phyloP scores from a whole-genome alignment of 495 filamentous ascomycete genomes.

The Bathelium albidoporum region DNA sequence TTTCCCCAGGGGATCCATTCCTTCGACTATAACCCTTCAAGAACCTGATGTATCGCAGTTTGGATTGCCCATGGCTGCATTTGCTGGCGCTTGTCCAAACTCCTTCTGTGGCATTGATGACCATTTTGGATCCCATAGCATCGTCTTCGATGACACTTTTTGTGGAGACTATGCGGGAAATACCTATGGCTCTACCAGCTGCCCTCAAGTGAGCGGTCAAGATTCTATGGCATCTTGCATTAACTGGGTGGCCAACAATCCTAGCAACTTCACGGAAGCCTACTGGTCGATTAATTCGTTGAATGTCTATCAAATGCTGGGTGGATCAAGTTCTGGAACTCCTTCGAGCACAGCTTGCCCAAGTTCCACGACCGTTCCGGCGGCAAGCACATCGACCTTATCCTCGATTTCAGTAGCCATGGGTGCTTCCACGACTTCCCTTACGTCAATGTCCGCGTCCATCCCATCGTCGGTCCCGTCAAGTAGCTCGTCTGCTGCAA shows the following conservation, averaged over 20 bases:
- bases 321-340: constrained; percentile 8
- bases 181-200: constrained; percentile 8
- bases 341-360: not conserved
- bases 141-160: constrained; percentile 41
- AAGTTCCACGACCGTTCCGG: not conserved
- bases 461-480: not conserved
- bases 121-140: constrained; percentile 37
- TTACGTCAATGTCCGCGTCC: not conserved
- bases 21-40: constrained; percentile 12
- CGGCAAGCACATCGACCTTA: not conserved
- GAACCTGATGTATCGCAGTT: constrained; percentile 41
- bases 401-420: not conserved
- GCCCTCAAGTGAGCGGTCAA: constrained; percentile 8
- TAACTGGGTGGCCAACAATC: constrained; percentile 26
- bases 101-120: constrained; percentile 35
- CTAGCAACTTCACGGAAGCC: constrained; percentile 22
- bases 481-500: not conserved
- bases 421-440: not conserved
- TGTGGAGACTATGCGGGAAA: constrained; percentile 38
- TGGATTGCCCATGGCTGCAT: constrained; percentile 56
- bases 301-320: constrained; percentile 23
- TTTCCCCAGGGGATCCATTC: constrained; percentile 15
- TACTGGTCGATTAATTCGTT: constrained; percentile 30
- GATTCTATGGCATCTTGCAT: constrained; percentile 9
- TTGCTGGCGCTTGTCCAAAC: constrained; percentile 30